Evolutionary conservation across 345 rosid genomes (phyloP), one percentile per base, ranked within the genome.

Genomic region (Hevea brasiliensis): DNA sequence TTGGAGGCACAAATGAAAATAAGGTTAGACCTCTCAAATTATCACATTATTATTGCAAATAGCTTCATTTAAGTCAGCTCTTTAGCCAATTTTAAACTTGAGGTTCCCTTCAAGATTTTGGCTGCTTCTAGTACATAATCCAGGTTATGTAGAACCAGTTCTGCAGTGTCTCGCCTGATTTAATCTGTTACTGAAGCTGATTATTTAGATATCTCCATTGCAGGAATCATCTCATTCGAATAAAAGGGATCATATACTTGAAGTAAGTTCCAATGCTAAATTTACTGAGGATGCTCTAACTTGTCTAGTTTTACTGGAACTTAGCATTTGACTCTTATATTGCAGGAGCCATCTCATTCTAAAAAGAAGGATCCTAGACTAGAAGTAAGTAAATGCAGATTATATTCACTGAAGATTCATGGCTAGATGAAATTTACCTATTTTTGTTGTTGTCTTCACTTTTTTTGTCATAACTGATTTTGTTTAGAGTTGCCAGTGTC

Each of bases 1-100:
- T 89, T 7, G 94, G 94, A 24, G 84, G 78, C 48, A 55, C 48
- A 29, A 64, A 51, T 59, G 65, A 62, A 69, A 73, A 65, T 53
- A 72, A 84, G 89, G 90, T 85, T 23, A 56, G 71, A 72, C 5
- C 11, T 60, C 47, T 60, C 12, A n/a, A 32, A 48, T 7, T 20
- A 27, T 21, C 26, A 63, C 67, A 60, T 40, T 56, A 21, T 20
- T 21, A 32, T 2, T 60, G 23, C 23, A 17, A 35, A 35, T 37
- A 7, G 24, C 35, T 61, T 17, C 5, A 7, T 20, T 61, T 7
- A 57, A 27, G 40, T 32, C 37, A 32, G 37, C 37, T 32, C 37
- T 32, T 32, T 32, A 32, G 4, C 37, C 37, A 12, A 21, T 56
- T 53, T 4, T 15, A 2, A 29, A 40, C 10, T 63, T n/a, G 14